Evolutionary conservation across 257 asterid species (phyloP).

Genomic region (Lantana camara): DNA sequence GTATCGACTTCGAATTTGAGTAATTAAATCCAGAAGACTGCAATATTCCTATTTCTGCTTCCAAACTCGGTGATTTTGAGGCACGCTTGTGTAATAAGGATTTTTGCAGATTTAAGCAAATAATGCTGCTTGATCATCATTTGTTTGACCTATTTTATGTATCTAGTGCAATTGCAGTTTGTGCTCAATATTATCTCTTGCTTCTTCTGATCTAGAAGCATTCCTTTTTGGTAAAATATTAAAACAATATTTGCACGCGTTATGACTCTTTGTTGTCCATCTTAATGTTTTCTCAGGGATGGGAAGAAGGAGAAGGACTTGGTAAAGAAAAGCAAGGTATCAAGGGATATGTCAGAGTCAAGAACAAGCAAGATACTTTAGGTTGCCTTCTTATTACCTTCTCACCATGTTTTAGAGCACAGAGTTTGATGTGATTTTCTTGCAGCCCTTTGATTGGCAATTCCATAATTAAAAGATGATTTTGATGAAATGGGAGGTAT

Average conservation of each 20-base stretch:
- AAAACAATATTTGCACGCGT: background rate
- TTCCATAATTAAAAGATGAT: background rate
- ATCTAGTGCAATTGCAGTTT: background rate
- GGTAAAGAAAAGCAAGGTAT: constrained; percentile 98
- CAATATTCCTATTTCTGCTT: constrained; percentile 1
- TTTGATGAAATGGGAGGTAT: background rate
- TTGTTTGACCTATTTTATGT: background rate
- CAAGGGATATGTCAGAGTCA: constrained; percentile 84
- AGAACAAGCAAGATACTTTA: constrained; percentile 86
- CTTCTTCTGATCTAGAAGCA: constrained; percentile 8
- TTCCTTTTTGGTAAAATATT: background rate
- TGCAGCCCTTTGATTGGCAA: background rate
- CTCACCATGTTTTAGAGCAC: background rate
- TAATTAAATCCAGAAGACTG: background rate
- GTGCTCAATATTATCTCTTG: background rate
- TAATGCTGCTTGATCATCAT: constrained; percentile 3
- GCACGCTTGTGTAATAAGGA: background rate
- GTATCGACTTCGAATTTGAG: background rate
- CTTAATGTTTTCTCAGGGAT: constrained; percentile 56
- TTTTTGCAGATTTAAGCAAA: background rate
- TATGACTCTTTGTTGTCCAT: constrained; percentile 10
- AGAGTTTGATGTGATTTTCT: background rate
- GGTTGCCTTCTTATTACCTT: constrained; percentile 43
- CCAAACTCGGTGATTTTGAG: background rate
- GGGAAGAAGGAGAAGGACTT: constrained; percentile 99